Conservation (phyloP, 331 rosid species). For the Cucumis variabilis region DNA sequence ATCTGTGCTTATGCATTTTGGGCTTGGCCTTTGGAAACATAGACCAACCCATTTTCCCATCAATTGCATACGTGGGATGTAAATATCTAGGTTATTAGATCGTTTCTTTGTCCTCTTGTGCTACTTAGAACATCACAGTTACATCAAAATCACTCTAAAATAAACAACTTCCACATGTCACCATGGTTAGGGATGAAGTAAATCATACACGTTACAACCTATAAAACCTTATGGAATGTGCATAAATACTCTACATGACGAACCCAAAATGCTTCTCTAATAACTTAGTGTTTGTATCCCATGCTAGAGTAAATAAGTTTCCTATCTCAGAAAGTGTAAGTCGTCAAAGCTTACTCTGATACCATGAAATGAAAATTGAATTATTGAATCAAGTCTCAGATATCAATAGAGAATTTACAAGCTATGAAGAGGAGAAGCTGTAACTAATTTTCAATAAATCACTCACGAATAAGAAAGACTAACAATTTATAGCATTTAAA, state of each 20-base stretch:
- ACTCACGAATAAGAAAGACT: too few relatives aligned
- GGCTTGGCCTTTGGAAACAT: conserved; percentile 92
- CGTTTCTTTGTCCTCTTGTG: neutral
- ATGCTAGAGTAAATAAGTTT: neutral
- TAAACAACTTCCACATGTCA: too few relatives aligned
- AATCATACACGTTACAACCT: neutral
- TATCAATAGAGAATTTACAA: too few relatives aligned
- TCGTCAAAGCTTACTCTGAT: too few relatives aligned
- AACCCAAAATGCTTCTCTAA: neutral
- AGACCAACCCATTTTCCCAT: conserved; percentile 86
- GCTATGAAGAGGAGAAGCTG: too few relatives aligned
- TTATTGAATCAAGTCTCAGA: too few relatives aligned
- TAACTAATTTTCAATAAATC: too few relatives aligned
- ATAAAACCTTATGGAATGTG: neutral
- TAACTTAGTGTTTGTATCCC: conserved; percentile 9
- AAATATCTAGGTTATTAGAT: neutral
- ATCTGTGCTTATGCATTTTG: conserved; percentile 94
- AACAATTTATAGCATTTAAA: too few relatives aligned
- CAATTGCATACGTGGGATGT: neutral
- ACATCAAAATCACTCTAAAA: neutral
- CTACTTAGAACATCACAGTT: conserved; percentile 26
- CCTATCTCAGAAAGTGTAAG: neutral
- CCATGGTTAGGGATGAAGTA: neutral
- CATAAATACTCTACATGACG: neutral
- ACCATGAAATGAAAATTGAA: too few relatives aligned